Percentiles rank a stretch among this genome's conserved stretches.
phyloP scores from a whole-genome alignment of 2,329 filamentous ascomycete species.

The Beauveria varroae region DNA sequence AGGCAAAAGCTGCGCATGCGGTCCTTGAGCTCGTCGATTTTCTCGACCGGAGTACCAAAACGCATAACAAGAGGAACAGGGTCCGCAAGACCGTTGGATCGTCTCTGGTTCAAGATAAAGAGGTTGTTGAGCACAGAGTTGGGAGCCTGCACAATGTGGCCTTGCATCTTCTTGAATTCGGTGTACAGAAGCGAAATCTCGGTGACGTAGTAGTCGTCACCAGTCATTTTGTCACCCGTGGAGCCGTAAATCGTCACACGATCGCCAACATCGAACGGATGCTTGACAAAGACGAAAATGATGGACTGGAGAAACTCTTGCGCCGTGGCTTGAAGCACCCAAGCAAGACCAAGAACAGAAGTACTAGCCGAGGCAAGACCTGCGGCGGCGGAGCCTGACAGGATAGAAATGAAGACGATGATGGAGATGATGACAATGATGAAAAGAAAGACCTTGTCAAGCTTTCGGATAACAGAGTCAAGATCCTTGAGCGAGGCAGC shows the following conservation, averaged over 20 bases:
- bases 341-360: conserved; percentile 79
- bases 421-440: conserved; percentile 74
- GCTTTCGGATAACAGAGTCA: conserved; percentile 84
- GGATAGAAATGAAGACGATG: conserved; percentile 80
- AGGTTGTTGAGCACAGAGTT: conserved; percentile 90
- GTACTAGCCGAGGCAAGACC: conserved; percentile 87
- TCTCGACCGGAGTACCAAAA: conserved; percentile 75
- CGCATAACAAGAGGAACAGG: conserved; percentile 77
- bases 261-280: conserved; percentile 94
- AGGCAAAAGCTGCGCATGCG: conserved; percentile 77
- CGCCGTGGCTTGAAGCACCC: conserved; percentile 86
- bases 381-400: conserved; percentile 83
- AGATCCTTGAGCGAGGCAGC: conserved; percentile 91
- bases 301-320: conserved; percentile 92
- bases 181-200: conserved; percentile 90
- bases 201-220: conserved; percentile 94
- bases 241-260: conserved; percentile 88
- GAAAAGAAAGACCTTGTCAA: conserved; percentile 84
- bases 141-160: conserved; percentile 89
- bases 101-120: conserved; percentile 91
- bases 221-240: conserved; percentile 66
- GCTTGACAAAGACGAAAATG: conserved; percentile 95
- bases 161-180: conserved; percentile 98
- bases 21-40: conserved; percentile 75
- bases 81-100: conserved; percentile 82